Percentiles rank a stretch among this genome's conserved stretches.
phyloP scores from a whole-genome alignment of 805 yeast genomes.

The Candida hispaniensis region DNA sequence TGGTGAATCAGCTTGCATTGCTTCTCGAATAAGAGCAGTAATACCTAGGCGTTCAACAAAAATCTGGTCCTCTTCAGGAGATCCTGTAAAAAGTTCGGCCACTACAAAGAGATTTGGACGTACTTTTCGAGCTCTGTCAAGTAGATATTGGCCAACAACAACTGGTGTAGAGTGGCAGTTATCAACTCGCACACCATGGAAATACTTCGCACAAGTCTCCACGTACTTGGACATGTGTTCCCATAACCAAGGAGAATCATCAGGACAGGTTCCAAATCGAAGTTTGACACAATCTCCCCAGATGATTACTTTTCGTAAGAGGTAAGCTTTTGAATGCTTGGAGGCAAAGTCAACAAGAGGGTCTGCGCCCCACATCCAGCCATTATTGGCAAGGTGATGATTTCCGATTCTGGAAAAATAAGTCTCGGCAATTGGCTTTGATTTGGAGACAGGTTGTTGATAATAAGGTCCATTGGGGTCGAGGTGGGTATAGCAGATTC shows the following conservation, averaged over 20 bases:
- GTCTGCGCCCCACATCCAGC: conserved; percentile 98
- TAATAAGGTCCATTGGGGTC: conserved; percentile 69
- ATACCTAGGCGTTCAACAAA: conserved; percentile 88
- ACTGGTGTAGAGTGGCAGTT: conserved; percentile 95
- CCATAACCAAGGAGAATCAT: conserved; percentile 88
- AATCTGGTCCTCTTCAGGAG: conserved; percentile 78
- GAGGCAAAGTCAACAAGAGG: conserved; percentile 93
- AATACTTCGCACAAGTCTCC: conserved; percentile 55
- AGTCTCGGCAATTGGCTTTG: conserved; percentile 65
- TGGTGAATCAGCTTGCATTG: conserved; percentile 92
- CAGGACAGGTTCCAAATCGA: conserved; percentile 65
- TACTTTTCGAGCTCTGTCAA: conserved; percentile 77
- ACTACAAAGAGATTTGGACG: conserved; percentile 85
- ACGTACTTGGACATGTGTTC: conserved; percentile 73
- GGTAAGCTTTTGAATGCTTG: conserved; percentile 60
- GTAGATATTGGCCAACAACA: conserved; percentile 81
- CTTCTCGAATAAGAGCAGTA: conserved; percentile 83
- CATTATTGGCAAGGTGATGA: conserved; percentile 70
- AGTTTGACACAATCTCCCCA: conserved; percentile 97
- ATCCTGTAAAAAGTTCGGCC: conserved; percentile 89
- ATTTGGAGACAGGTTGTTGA: conserved; percentile 46
- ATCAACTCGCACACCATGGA: conserved; percentile 85
- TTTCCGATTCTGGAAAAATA: conserved; percentile 68
- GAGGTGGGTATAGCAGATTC: conserved; percentile 65
- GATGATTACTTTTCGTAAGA: conserved; percentile 84